Conservation (phyloP, 1,284 basidiomycete species). For the Neolentinus lepideus region DNA sequence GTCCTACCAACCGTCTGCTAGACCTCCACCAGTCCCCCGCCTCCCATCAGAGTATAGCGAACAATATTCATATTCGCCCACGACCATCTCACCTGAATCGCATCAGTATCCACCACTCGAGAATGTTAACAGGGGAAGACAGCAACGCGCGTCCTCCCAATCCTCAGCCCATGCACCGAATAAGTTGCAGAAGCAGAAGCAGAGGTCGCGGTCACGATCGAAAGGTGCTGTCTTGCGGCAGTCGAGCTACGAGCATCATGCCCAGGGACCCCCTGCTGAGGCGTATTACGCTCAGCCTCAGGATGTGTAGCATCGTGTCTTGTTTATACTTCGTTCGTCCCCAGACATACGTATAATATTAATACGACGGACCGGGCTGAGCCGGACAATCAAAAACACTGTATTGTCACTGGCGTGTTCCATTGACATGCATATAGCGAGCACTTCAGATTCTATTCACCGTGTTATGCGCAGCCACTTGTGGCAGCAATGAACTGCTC, state of each 20-base stretch:
- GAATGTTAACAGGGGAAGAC: background rate
- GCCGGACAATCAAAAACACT: too few relatives aligned
- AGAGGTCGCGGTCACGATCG: background rate
- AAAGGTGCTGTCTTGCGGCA: background rate
- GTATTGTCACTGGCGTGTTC: too few relatives aligned
- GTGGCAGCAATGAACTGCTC: too few relatives aligned
- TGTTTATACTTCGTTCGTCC: background rate
- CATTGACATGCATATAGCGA: too few relatives aligned
- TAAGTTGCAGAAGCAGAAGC: background rate
- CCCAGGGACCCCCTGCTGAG: background rate
- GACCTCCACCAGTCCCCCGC: conserved; percentile 16
- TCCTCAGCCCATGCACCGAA: background rate
- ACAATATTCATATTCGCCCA: background rate
- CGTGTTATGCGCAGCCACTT: too few relatives aligned
- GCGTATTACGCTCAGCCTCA: background rate
- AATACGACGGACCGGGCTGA: background rate
- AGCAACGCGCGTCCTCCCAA: background rate
- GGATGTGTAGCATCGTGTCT: background rate
- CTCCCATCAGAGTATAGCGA: conserved; percentile 13
- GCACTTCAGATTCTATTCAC: too few relatives aligned
- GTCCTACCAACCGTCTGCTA: background rate
- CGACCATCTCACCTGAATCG: background rate
- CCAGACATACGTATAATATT: background rate
- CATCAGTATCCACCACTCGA: background rate
- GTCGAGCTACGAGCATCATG: background rate